Base-by-base conservation (phyloP, 495 filamentous ascomycete genomes). In the Filosporella fistucella region DNA sequence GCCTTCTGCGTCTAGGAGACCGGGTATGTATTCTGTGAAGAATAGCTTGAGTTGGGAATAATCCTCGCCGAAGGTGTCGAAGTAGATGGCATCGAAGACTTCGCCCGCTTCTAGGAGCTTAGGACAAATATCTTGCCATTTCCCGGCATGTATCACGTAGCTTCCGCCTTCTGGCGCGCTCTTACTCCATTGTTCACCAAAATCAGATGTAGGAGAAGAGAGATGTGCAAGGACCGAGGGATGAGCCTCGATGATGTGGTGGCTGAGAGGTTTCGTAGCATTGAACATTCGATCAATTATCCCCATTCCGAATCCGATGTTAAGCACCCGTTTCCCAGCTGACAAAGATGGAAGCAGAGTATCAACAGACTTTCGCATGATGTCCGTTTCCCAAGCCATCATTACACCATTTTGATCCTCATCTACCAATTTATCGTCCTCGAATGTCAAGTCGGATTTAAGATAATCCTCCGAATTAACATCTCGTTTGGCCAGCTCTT, bases 221-320 rank as follows among this genome's bases (percentile, higher is more conserved):
- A 96, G 82, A 45, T 84, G 77, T 14, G 71, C 73, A 1, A 96
- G 67, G 5, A 98, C 89, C 30, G 78, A 79, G 1, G 88, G 83
- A 55, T 98, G 94, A 8, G 94, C 89, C 68, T 97, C 93, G 60
- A 96, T 79, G 54, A 97, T 89, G 64, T 98, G 89, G 52, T 90
- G 91, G 3, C 65, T 60, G 0, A 74, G 61, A 0, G 89, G 88
- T 16, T 63, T 68, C n/a, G 78, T 79, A 16, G 70, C 71, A 43
- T 88, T 84, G 60, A 97, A 86, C 63, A 88, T 81, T n/a, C 62
- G 62, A 57, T 98, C 93, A 28, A 97, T 81, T 36, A 98, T 97
- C 13, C 93, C 93, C 89, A 98, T 93, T 1, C 93, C 93, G 54
- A 95, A 90, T 5, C 93, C 93, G 44, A 98, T 80, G 57, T 98